phyloP scores from a whole-genome alignment of 1,284 basidiomycete genomes.

The Naganishia albida region DNA sequence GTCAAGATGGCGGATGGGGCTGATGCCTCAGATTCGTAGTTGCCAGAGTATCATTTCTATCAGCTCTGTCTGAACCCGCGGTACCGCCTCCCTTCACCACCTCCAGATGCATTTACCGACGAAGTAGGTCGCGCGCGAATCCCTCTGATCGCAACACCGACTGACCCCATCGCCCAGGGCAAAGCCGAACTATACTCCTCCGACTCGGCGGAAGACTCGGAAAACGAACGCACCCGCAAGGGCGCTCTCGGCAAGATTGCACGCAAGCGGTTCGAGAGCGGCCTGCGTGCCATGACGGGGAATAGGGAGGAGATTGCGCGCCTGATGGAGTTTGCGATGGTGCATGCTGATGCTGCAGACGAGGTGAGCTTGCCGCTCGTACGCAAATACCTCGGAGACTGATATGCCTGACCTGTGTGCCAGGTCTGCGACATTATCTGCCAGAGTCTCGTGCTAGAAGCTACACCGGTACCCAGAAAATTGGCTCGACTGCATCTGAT shows the following conservation, averaged over 20 bases:
- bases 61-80: conserved; percentile 69
- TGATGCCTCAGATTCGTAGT: conserved; percentile 56
- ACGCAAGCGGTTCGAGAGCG: conserved; percentile 77
- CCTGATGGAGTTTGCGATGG: conserved; percentile 92
- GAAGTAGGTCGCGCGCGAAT: conserved; percentile 63
- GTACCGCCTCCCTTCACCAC: conserved; percentile 57
- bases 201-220: conserved; percentile 91
- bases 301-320: conserved; percentile 87
- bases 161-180: conserved; percentile 60
- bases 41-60: conserved; percentile 79
- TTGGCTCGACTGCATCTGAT: conserved; percentile 91
- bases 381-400: too few species aligned
- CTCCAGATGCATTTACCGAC: conserved; percentile 75
- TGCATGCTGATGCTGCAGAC: conserved; percentile 88
- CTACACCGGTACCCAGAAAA: conserved; percentile 92
- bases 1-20: not conserved
- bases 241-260: conserved; percentile 73
- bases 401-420: conserved; percentile 3
- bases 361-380: conserved; percentile 62
- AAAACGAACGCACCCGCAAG: conserved; percentile 73
- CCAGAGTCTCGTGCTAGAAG: conserved; percentile 75
- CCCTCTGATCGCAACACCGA: not conserved
- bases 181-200: conserved; percentile 90
- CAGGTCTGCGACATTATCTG: conserved; percentile 85
- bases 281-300: conserved; percentile 82